Percentiles rank a stretch among this genome's conserved stretches.
Evolutionary conservation across 2,329 filamentous ascomycete genomes (phyloP).

Genomic region (Fusarium brevicatenulatum): DNA sequence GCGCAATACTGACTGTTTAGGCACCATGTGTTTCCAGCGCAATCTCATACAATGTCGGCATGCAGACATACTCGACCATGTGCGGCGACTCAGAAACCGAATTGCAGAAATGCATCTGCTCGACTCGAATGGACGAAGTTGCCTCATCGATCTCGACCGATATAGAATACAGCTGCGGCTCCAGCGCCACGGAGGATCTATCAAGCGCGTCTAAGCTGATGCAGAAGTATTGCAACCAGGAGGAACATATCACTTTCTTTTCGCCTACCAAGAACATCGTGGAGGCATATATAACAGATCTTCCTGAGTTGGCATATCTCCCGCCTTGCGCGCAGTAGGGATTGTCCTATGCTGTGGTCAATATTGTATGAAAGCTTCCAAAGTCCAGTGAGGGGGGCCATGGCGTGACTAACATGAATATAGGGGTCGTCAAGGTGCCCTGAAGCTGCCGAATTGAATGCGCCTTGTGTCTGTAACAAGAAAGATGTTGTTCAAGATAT

Average conservation of each 20-base stretch:
- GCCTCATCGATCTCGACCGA: slow-evolving; percentile 52
- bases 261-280: slow-evolving; percentile 55
- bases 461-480: slow-evolving; percentile 64
- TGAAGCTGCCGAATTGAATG: slow-evolving; percentile 53
- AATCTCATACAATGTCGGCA: slow-evolving; percentile 56
- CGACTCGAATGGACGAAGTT: slow-evolving; percentile 54
- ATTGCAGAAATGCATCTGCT: slow-evolving; percentile 64
- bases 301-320: slow-evolving; percentile 53
- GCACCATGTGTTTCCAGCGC: slow-evolving; percentile 62
- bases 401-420: not conserved
- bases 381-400: not conserved
- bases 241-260: slow-evolving; percentile 51
- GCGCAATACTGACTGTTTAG: slow-evolving; percentile 44
- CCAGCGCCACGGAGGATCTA: slow-evolving; percentile 59
- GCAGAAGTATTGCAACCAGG: slow-evolving; percentile 61
- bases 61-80: slow-evolving; percentile 52
- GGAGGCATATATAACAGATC: slow-evolving; percentile 60
- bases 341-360: slow-evolving; percentile 47
- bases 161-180: slow-evolving; percentile 57
- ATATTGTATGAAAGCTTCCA: slow-evolving; percentile 33
- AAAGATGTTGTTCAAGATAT: slow-evolving; percentile 58
- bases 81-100: slow-evolving; percentile 57
- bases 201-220: slow-evolving; percentile 59
- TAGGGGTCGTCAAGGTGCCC: slow-evolving; percentile 49
- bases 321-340: slow-evolving; percentile 52